Base-by-base conservation (phyloP, 805 yeast genomes). In the Lipomyces starkeyi region DNA sequence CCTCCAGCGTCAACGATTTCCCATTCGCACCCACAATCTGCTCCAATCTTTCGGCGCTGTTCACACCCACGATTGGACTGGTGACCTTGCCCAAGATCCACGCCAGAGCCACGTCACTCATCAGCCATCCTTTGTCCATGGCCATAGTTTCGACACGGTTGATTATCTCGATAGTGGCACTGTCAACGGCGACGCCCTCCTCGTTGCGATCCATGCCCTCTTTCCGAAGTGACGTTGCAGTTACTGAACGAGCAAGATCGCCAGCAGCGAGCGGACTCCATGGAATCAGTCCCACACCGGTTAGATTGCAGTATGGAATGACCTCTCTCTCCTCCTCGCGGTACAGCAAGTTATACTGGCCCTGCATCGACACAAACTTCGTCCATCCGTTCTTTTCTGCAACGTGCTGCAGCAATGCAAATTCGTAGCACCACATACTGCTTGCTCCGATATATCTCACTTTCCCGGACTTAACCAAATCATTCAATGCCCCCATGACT, bases 261-360 rank as follows among this genome's bases (percentile, higher is more conserved):
- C 90, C 90, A 67, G 84, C 76, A 2, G 87, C 87, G 63, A 80
- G 76, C 47, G 90, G 89, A 8, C 87, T 83, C 86, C 86, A 87
- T 7, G 90, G 90, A 62, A 86, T 81, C 32, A 86, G 66, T 2
- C 87, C 88, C 54, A 88, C 84, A 14, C 83, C 83, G 25, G 84
- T 82, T 60, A 79, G 80, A 32, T 83, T 77, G 67, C 88, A 85
- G 75, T 79, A 87, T 25, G 84, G 85, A 67, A 81, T 84, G 83
- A 86, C 79, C 73, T 88, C 91, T 25, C 86, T 76, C 74, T 88
- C 91, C 64, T 87, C 90, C 73, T 87, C 90, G 20, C 91, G 79
- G 70, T 84, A 80, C 2, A 87, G 59, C 70, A 87, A 77, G 73
- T 86, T 87, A 76, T 86, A 85, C 74, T 78, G 83, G 69, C 83